Conservation (phyloP, 371 early-diverging fungal genomes). For the Mycotypha africana region DNA sequence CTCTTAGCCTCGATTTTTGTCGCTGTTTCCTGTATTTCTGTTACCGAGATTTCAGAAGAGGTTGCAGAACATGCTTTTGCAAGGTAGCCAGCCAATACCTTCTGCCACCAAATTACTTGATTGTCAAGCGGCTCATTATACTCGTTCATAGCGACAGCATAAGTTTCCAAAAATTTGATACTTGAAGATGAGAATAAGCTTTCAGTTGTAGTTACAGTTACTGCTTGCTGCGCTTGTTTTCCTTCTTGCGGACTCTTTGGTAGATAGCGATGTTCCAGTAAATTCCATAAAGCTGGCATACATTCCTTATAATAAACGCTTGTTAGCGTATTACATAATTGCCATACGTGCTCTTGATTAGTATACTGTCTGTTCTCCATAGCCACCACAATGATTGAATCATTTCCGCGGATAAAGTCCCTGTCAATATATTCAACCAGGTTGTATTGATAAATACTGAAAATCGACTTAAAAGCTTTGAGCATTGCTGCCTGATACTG, state of each 20-base stretch:
- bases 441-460: no score
- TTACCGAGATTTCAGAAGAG: no score
- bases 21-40: no score
- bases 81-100: slow-evolving; percentile 41
- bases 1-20: no score
- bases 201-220: slow-evolving; percentile 9
- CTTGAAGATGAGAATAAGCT: no score
- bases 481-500: no score
- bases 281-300: slow-evolving; percentile 12
- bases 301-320: slow-evolving; percentile 11
- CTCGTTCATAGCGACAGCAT: slow-evolving; percentile 31
- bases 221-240: background rate
- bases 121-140: background rate
- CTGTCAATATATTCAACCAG: no score
- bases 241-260: no score
- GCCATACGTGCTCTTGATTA: slow-evolving; percentile 13
- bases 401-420: no score
- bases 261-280: background rate
- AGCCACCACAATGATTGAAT: no score
- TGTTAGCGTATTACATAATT: slow-evolving; percentile 12
- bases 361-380: no score
- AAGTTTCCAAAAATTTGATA: slow-evolving; percentile 38
- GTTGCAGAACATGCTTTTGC: no score
- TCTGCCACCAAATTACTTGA: slow-evolving; percentile 43
- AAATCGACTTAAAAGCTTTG: slow-evolving; percentile 14